These are phyloP conservation scores for Sporothrix humicola DNA, from an alignment of 2,329 filamentous ascomycete species.

Conservation along the genomic window DNA sequence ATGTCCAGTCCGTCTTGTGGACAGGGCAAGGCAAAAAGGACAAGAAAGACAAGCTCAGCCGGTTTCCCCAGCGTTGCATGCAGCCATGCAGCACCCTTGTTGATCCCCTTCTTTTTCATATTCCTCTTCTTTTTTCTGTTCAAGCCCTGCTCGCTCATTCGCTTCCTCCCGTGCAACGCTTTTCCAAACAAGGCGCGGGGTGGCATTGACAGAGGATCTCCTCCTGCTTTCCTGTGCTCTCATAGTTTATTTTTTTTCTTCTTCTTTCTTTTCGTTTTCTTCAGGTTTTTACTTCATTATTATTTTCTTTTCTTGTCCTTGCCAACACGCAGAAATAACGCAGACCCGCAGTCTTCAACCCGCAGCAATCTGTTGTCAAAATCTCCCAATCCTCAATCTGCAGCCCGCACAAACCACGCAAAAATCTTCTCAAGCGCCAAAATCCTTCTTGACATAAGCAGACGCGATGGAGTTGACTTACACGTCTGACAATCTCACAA, in stretches of 20 bases:
- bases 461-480: background rate
- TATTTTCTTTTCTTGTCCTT: background rate
- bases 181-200: conserved; percentile 8
- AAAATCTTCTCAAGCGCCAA: conserved; percentile 25
- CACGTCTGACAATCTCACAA: background rate
- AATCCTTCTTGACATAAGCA: background rate
- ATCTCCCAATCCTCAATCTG: too few species aligned
- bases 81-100: background rate
- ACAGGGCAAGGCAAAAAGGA: background rate
- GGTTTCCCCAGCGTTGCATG: background rate
- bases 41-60: background rate
- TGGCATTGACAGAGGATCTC: background rate
- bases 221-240: background rate
- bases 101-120: too few species aligned
- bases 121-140: background rate
- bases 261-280: background rate
- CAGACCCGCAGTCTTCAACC: background rate
- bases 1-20: background rate
- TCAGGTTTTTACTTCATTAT: background rate
- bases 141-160: background rate
- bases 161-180: conserved; percentile 21
- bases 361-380: too few species aligned
- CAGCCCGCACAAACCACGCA: conserved; percentile 11
- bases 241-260: too few species aligned
- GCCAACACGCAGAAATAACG: background rate